Evolutionary conservation across 495 filamentous ascomycete species (phyloP).

Genomic region (Hypoxylon lienhwacheense): DNA sequence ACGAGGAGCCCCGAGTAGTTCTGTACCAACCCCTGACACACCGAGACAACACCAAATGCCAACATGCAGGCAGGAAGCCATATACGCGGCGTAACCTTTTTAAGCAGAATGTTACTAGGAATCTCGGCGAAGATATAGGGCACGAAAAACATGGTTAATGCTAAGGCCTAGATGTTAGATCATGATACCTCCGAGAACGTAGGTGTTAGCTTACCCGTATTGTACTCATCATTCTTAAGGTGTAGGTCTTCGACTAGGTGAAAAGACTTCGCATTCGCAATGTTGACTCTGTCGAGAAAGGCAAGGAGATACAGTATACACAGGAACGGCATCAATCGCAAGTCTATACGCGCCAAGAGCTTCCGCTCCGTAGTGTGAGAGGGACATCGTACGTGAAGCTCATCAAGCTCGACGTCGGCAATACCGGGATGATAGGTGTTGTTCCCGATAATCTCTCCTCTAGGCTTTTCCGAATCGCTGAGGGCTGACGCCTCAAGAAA

Average conservation of each 20-base stretch:
- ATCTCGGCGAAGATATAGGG: conserved; percentile 88
- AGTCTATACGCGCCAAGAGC: conserved; percentile 76
- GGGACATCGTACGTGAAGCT: conserved; percentile 50
- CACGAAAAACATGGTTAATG: conserved; percentile 87
- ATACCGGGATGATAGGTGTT: conserved; percentile 34
- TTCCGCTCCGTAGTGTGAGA: conserved; percentile 70
- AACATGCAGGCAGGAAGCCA: conserved; percentile 86
- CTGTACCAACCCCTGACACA: conserved; percentile 76
- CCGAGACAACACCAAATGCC: conserved; percentile 73
- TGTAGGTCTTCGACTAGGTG: conserved; percentile 66
- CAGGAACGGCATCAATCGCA: conserved; percentile 77
- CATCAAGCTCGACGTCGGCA: conserved; percentile 41
- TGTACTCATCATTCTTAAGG: conserved; percentile 66
- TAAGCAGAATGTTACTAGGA: conserved; percentile 85
- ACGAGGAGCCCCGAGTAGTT: conserved; percentile 79
- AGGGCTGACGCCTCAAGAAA: conserved; percentile 5
- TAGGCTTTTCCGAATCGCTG: conserved; percentile 34
- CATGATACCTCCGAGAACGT: background rate
- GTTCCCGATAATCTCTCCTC: conserved; percentile 14
- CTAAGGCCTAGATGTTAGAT: conserved; percentile 34
- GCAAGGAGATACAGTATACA: conserved; percentile 83
- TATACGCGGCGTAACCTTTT: conserved; percentile 75
- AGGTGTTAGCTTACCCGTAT: conserved; percentile 51
- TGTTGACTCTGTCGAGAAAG: conserved; percentile 81
- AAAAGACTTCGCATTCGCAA: conserved; percentile 66